Evolutionary conservation across 225 moss, liverwort and hornwort species (phyloP).

Genomic region (Pseudoscleropodium purum): DNA sequence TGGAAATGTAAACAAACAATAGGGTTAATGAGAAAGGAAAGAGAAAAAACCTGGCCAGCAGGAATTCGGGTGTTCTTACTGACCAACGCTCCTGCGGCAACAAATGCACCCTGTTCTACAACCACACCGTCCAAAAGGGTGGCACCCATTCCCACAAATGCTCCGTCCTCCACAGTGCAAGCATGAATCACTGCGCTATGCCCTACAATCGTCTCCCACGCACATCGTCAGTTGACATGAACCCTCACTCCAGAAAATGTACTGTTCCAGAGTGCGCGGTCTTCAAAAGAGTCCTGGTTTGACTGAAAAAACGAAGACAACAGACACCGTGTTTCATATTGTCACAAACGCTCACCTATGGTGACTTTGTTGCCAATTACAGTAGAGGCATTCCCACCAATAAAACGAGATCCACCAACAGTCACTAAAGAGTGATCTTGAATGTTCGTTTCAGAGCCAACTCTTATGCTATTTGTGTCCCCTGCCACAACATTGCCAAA

Average conservation of each 20-base stretch:
- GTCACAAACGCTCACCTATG: constrained; percentile 44
- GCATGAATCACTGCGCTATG: constrained; percentile 85
- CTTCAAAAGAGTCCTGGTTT: not conserved
- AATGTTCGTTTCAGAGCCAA: constrained; percentile 89
- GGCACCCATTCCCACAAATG: constrained; percentile 96
- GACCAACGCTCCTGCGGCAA: constrained; percentile 81
- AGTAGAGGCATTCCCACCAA: constrained; percentile 55
- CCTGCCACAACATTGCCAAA: constrained; percentile 30
- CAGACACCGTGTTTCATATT: not conserved
- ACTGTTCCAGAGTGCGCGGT: not conserved
- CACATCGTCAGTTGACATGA: not conserved
- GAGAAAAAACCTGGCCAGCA: constrained; percentile 59
- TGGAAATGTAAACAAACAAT: not conserved
- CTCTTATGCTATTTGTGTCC: constrained; percentile 68
- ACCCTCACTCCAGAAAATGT: not conserved
- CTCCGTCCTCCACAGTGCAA: constrained; percentile 87
- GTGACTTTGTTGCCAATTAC: constrained; percentile 90
- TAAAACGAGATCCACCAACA: constrained; percentile 61
- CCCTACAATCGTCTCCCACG: constrained; percentile 32
- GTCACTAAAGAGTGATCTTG: constrained; percentile 85
- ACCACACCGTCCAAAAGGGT: constrained; percentile 80
- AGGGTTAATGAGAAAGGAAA: not conserved
- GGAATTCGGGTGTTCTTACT: constrained; percentile 63
- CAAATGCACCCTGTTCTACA: constrained; percentile 85
- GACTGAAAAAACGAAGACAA: not conserved